phyloP scores from a whole-genome alignment of 495 filamentous ascomycete species.

The Talaromyces borbonicus region DNA sequence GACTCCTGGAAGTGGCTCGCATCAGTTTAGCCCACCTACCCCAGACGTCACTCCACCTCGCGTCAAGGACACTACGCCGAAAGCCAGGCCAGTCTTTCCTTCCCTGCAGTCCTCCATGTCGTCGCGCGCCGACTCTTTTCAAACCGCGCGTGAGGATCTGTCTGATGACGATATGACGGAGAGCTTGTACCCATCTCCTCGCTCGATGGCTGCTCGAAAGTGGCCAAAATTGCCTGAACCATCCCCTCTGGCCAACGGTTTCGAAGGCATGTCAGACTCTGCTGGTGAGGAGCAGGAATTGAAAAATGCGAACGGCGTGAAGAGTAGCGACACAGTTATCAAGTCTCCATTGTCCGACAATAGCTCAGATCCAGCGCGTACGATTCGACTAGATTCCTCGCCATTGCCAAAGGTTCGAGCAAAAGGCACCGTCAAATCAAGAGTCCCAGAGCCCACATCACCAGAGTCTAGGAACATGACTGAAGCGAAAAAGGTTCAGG shows the following conservation, averaged over 20 bases:
- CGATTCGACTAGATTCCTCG: background rate
- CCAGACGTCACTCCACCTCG: constrained; percentile 65
- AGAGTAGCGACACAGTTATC: constrained; percentile 2
- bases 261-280: background rate
- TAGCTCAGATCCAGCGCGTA: background rate
- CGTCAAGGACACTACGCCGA: constrained; percentile 31
- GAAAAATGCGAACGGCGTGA: background rate
- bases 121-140: constrained; percentile 61
- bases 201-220: constrained; percentile 16
- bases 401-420: constrained; percentile 6
- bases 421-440: background rate
- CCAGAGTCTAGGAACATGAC: too few relatives aligned
- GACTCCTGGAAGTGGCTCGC: constrained; percentile 41
- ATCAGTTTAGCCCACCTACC: constrained; percentile 59
- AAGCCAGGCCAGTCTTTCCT: constrained; percentile 27
- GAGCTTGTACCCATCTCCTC: constrained; percentile 33
- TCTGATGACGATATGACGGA: constrained; percentile 55
- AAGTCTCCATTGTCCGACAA: background rate
- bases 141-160: constrained; percentile 56
- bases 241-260: constrained; percentile 6
- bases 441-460: background rate
- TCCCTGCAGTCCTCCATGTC: constrained; percentile 28
- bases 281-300: background rate
- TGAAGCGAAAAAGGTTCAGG: background rate
- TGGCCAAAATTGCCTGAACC: constrained; percentile 18